These are phyloP conservation scores for Durio zibethinus DNA, from an alignment of 345 rosid genomes.

Conservation along the genomic window DNA sequence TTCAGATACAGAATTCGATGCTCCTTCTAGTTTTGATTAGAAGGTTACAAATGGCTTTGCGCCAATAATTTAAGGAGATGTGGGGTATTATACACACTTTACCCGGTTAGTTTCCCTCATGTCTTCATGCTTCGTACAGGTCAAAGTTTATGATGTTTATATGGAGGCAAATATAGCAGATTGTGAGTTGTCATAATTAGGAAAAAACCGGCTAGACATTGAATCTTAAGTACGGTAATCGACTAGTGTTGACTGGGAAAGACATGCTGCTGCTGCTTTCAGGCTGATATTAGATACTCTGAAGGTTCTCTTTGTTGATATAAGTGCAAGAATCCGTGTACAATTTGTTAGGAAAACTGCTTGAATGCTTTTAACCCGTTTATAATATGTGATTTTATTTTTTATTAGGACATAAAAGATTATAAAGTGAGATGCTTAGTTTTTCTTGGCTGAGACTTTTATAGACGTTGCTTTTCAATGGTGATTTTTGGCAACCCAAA, in stretches of 20 bases:
- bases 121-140: constrained; percentile 12
- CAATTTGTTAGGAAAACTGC: constrained; percentile 24
- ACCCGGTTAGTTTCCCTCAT: constrained; percentile 4
- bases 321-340: constrained; percentile 26
- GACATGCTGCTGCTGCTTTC: constrained; percentile 18
- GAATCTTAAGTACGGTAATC: constrained; percentile 14
- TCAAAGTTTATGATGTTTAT: constrained; percentile 14
- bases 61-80: neutral
- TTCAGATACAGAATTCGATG: constrained; percentile 58
- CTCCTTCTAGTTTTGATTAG: constrained; percentile 53
- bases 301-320: constrained; percentile 22
- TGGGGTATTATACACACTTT: constrained; percentile 2
- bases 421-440: neutral
- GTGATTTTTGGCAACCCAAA: too few relatives aligned
- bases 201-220: constrained; percentile 21
- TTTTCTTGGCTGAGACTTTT: neutral
- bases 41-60: constrained; percentile 26
- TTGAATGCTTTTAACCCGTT: constrained; percentile 6
- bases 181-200: constrained; percentile 25
- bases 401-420: neutral
- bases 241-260: constrained; percentile 14
- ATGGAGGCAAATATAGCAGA: constrained; percentile 13
- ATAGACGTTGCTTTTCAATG: too few relatives aligned
- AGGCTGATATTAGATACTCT: constrained; percentile 25
- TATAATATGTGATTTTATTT: neutral